A percentile compares a stretch with the other conserved stretches of the same genome.
Evolutionary conservation across 768 basidiomycete species (phyloP).

Genomic region (Mycena epipterygia): DNA sequence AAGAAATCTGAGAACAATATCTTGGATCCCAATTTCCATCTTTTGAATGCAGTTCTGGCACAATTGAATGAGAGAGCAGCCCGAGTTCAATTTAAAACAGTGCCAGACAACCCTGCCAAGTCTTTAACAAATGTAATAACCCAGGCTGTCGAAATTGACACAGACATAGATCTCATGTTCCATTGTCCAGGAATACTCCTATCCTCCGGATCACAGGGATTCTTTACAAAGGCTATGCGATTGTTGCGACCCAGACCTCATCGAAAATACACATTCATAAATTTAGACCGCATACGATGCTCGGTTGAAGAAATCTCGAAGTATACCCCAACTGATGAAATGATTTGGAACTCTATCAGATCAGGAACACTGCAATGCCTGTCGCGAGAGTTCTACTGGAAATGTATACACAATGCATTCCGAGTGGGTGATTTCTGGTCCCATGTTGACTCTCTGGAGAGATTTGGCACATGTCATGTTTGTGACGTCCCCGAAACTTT

Average conservation of each 20-base stretch:
- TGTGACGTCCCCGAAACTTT: no score
- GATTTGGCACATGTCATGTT: no score
- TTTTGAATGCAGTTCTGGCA: not conserved
- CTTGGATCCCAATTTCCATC: not conserved
- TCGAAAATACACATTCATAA: not conserved
- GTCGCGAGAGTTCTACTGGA: no score
- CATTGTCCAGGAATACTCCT: not conserved
- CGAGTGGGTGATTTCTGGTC: no score
- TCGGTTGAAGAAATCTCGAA: no score
- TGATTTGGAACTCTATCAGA: no score
- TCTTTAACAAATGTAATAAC: not conserved
- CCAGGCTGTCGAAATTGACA: not conserved
- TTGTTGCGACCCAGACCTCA: not conserved
- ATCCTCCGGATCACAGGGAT: not conserved
- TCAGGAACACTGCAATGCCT: no score
- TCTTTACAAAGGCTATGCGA: conserved; percentile 1
- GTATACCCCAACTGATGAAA: no score
- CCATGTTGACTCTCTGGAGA: no score
- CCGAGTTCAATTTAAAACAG: no score
- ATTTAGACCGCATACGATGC: not conserved
- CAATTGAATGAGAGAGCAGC: not conserved
- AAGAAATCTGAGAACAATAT: not conserved
- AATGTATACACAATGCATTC: no score
- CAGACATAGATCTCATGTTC: conserved; percentile 3
- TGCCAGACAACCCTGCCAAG: not conserved